phyloP scores from a whole-genome alignment of 1,284 basidiomycete species.

The Salmacisia buchloeana region DNA sequence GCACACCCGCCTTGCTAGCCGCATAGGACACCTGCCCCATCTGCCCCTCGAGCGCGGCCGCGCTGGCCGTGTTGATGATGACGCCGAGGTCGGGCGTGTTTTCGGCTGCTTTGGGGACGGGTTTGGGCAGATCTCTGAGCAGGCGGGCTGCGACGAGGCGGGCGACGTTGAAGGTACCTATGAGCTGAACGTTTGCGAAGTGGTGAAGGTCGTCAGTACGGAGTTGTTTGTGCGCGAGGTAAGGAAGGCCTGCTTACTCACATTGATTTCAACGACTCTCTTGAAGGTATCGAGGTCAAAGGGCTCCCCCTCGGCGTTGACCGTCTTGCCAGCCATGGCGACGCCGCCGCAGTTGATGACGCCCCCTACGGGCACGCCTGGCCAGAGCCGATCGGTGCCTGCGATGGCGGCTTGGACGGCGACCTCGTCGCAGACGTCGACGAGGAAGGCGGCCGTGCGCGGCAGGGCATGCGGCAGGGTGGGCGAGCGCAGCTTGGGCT shows the following conservation, averaged over 20 bases:
- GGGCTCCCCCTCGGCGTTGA: slow-evolving; percentile 42
- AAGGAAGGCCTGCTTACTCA: not conserved
- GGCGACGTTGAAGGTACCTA: slow-evolving; percentile 51
- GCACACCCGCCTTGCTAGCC: slow-evolving; percentile 47
- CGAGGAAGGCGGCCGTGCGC: slow-evolving; percentile 26
- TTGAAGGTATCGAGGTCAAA: slow-evolving; percentile 45
- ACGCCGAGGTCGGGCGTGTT: slow-evolving; percentile 45
- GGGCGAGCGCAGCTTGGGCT: too few relatives aligned
- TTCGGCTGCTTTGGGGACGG: slow-evolving; percentile 22
- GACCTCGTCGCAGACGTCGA: slow-evolving; percentile 45
- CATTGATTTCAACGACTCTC: slow-evolving; percentile 46
- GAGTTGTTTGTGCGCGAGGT: not conserved
- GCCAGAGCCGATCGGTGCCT: slow-evolving; percentile 29
- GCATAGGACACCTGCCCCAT: slow-evolving; percentile 49
- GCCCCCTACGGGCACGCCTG: slow-evolving; percentile 37
- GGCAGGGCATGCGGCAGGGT: too few relatives aligned
- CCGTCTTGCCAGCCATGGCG: slow-evolving; percentile 49
- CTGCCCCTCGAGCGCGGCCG: slow-evolving; percentile 50
- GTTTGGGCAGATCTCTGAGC: slow-evolving; percentile 27
- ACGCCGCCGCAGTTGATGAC: slow-evolving; percentile 50
- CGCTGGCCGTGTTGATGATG: slow-evolving; percentile 49
- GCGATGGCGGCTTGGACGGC: slow-evolving; percentile 35
- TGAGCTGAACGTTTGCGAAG: slow-evolving; percentile 15
- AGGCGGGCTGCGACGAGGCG: slow-evolving; percentile 47
- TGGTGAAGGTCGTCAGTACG: too few relatives aligned